These are phyloP conservation scores for Jacaranda mimosifolia DNA, from an alignment of 257 asterid genomes.

Conservation along the genomic window DNA sequence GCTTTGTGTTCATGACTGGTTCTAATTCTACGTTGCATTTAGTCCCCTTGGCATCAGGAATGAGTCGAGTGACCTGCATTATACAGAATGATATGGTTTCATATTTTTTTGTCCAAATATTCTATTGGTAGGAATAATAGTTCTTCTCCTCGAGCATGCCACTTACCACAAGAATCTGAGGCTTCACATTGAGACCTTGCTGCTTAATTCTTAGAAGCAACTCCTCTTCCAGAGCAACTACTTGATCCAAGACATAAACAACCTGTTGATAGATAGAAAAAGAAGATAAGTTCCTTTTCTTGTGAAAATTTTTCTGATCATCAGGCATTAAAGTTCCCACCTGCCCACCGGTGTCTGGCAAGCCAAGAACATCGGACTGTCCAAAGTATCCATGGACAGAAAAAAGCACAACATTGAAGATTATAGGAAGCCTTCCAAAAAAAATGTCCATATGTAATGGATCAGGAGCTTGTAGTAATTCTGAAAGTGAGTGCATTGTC, in stretches of 20 bases:
- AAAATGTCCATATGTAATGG: slow-evolving; percentile 66
- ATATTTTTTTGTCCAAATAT: background rate
- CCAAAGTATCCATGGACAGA: slow-evolving; percentile 95
- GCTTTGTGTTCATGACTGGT: slow-evolving; percentile 78
- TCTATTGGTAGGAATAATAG: background rate
- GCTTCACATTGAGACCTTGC: slow-evolving; percentile 87
- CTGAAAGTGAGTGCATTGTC: slow-evolving; percentile 79
- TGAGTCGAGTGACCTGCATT: slow-evolving; percentile 81
- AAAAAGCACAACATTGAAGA: slow-evolving; percentile 80
- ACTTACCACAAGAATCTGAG: slow-evolving; percentile 90
- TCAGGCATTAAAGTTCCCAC: slow-evolving; percentile 36
- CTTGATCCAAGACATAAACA: slow-evolving; percentile 97
- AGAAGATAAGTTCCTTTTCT: background rate
- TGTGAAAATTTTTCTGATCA: background rate
- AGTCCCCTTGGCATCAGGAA: slow-evolving; percentile 93
- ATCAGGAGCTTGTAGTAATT: slow-evolving; percentile 89
- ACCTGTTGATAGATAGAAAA: slow-evolving; percentile 50
- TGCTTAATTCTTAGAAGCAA: slow-evolving; percentile 79
- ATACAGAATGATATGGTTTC: background rate
- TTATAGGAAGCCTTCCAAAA: slow-evolving; percentile 76
- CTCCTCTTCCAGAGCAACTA: slow-evolving; percentile 87
- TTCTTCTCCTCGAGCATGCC: background rate
- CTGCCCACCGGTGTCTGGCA: slow-evolving; percentile 99
- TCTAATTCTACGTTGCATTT: slow-evolving; percentile 81
- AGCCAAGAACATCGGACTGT: slow-evolving; percentile 87